phyloP scores from a whole-genome alignment of 2,329 filamentous ascomycete genomes.

The Leptoxyphium fumago region DNA sequence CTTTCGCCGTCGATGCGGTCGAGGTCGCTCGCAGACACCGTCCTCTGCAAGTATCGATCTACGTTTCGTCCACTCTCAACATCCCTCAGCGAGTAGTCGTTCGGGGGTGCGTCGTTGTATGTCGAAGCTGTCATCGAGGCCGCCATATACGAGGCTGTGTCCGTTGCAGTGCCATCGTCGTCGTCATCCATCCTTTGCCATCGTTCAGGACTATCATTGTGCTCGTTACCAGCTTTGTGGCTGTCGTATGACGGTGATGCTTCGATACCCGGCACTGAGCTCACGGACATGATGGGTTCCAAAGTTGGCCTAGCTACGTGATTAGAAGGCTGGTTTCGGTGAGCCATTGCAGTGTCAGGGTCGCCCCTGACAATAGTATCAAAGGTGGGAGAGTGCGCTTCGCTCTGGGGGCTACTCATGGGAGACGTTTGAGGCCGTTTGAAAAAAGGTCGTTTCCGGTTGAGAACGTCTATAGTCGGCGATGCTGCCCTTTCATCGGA shows the following conservation, averaged over 20 bases:
- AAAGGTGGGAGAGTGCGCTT: conserved; percentile 9
- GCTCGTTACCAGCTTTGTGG: conserved; percentile 4
- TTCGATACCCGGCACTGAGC: background rate
- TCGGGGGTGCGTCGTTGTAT: conserved; percentile 44
- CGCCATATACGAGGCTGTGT: conserved; percentile 1
- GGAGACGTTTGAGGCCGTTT: conserved; percentile 13
- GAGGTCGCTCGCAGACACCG: conserved; percentile 33
- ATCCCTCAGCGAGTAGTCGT: conserved; percentile 37
- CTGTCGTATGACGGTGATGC: background rate
- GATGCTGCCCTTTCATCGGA: background rate
- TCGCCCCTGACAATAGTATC: conserved; percentile 21
- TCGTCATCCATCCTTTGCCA: conserved; percentile 7
- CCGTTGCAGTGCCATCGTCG: conserved; percentile 30
- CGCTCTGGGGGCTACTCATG: conserved; percentile 14
- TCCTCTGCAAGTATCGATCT: conserved; percentile 42
- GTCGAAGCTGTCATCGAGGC: conserved; percentile 45
- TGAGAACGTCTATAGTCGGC: background rate
- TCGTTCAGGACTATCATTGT: background rate
- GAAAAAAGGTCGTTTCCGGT: conserved; percentile 9
- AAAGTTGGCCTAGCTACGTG: background rate
- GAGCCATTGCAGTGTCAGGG: conserved; percentile 16
- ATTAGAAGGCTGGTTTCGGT: conserved; percentile 6
- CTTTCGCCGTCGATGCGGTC: conserved; percentile 6
- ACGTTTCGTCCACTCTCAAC: conserved; percentile 32
- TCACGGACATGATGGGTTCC: background rate